Conservation (phyloP, 2,329 filamentous ascomycete species). For the Colletotrichum magnum region DNA sequence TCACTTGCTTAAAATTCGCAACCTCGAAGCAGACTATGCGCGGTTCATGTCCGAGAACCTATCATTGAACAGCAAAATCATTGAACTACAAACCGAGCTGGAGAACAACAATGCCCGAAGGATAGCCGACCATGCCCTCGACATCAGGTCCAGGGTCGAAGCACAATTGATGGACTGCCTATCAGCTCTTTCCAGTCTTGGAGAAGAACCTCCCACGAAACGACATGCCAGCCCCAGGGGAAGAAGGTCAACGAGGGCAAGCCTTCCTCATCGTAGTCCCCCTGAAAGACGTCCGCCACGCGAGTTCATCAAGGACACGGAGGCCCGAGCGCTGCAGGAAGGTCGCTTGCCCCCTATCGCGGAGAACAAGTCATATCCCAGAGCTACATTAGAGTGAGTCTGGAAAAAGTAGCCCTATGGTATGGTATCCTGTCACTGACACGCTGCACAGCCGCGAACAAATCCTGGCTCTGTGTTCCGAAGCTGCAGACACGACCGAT, state of each 20-base stretch:
- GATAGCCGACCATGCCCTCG: conserved; percentile 75
- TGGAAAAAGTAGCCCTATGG: not conserved
- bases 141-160: conserved; percentile 80
- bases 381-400: conserved; percentile 77
- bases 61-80: conserved; percentile 77
- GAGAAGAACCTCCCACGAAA: conserved; percentile 70
- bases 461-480: conserved; percentile 70
- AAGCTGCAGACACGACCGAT: conserved; percentile 57
- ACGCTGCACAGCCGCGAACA: conserved; percentile 66
- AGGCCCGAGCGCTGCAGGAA: conserved; percentile 64
- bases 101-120: conserved; percentile 72
- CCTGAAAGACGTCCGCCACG: conserved; percentile 68
- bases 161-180: conserved; percentile 80
- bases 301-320: conserved; percentile 68
- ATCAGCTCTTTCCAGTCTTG: conserved; percentile 75
- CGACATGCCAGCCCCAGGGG: conserved; percentile 50
- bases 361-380: conserved; percentile 78
- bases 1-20: conserved; percentile 82
- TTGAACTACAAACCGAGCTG: conserved; percentile 78
- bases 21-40: conserved; percentile 81
- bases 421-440: conserved; percentile 43
- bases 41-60: conserved; percentile 85
- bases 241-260: conserved; percentile 29
- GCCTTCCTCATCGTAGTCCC: conserved; percentile 58
- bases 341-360: conserved; percentile 75